These are phyloP conservation scores for Porphyrellus sp. DNA, from an alignment of 1,284 basidiomycete genomes.

Conservation along the genomic window DNA sequence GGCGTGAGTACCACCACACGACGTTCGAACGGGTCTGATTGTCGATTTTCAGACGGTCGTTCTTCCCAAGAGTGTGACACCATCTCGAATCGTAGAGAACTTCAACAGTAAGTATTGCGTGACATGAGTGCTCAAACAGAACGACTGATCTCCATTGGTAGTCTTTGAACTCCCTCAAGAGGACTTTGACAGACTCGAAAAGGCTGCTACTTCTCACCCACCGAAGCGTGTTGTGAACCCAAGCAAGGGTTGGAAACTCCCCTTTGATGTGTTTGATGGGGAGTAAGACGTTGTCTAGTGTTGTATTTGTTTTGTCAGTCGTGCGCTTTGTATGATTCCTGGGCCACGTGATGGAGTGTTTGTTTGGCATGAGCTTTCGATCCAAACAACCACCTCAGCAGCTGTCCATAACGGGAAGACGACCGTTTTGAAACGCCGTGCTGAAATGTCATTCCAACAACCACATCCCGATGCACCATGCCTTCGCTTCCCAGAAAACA, in stretches of 20 bases:
- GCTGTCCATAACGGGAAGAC: conserved; percentile 14
- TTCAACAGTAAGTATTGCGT: conserved; percentile 44
- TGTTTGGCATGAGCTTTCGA: conserved; percentile 30
- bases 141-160: conserved; percentile 21
- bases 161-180: conserved; percentile 53
- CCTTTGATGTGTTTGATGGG: conserved; percentile 60
- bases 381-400: conserved; percentile 30
- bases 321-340: not conserved
- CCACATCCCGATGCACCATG: conserved; percentile 51
- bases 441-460: conserved; percentile 38
- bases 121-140: not conserved
- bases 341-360: conserved; percentile 15
- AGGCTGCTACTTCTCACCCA: conserved; percentile 53
- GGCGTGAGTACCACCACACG: conserved; percentile 49
- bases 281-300: conserved; percentile 11
- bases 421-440: not conserved
- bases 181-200: conserved; percentile 58
- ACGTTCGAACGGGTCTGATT: conserved; percentile 1
- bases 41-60: conserved; percentile 52
- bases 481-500: conserved; percentile 63
- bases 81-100: conserved; percentile 71
- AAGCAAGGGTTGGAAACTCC: conserved; percentile 57
- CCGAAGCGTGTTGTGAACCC: conserved; percentile 60
- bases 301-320: conserved; percentile 1
- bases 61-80: conserved; percentile 77